These are phyloP conservation scores for Ustilago cynodontis DNA, from an alignment of 1,284 basidiomycete genomes.

Conservation along the genomic window DNA sequence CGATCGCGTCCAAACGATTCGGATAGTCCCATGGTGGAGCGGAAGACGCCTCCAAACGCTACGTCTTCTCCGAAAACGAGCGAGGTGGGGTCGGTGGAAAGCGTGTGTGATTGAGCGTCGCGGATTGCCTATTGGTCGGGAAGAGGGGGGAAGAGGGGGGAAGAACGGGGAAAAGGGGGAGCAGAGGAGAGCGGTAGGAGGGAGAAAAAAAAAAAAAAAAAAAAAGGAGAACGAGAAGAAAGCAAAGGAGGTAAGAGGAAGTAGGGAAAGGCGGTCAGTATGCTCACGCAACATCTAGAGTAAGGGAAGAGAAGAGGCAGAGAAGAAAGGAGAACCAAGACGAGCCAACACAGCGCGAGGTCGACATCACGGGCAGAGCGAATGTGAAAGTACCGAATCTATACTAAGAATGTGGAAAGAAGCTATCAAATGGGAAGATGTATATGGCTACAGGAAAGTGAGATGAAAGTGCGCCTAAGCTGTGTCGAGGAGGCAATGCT, in stretches of 20 bases:
- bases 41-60: conserved; percentile 88
- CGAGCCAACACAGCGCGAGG: background rate
- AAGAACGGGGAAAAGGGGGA: background rate
- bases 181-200: background rate
- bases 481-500: too few species aligned
- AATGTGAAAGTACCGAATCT: background rate
- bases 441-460: conserved; percentile 12
- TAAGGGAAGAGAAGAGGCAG: background rate
- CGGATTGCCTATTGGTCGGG: conserved; percentile 55
- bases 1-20: conserved; percentile 80
- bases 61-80: conserved; percentile 82
- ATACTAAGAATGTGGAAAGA: background rate
- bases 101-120: conserved; percentile 60
- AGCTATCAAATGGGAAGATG: background rate
- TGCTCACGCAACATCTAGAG: conserved; percentile 1
- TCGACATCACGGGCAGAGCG: background rate
- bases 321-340: background rate
- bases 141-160: background rate
- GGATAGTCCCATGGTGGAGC: conserved; percentile 88
- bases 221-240: background rate
- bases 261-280: too few species aligned
- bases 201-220: background rate
- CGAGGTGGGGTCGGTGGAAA: conserved; percentile 78
- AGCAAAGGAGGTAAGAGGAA: too few species aligned
- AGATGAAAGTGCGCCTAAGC: too few species aligned